phyloP scores from a whole-genome alignment of 1,284 basidiomycete species.

The Fomes fomentarius region DNA sequence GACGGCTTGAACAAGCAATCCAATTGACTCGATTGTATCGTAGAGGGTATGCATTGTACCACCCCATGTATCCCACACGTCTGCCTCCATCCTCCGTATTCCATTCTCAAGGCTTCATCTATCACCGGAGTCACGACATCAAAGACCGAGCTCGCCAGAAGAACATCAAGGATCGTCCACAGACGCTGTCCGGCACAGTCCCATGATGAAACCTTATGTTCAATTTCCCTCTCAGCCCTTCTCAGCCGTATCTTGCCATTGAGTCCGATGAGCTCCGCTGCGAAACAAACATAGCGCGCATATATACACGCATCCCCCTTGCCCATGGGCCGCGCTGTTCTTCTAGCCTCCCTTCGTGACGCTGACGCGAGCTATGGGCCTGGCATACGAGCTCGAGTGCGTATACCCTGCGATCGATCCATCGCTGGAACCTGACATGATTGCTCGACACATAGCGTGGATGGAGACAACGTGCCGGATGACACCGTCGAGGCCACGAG shows the following conservation, averaged over 20 bases:
- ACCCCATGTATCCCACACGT: slow-evolving; percentile 9
- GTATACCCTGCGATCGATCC: not conserved
- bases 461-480: not conserved
- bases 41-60: slow-evolving; percentile 4
- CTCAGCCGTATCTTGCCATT: no score
- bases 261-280: slow-evolving; percentile 27
- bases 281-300: slow-evolving; percentile 5
- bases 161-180: not conserved
- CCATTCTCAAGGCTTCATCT: no score
- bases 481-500: no score
- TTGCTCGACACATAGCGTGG: not conserved
- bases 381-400: slow-evolving; percentile 10
- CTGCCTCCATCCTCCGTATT: slow-evolving; percentile 17
- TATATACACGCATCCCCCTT: slow-evolving; percentile 1
- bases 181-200: not conserved
- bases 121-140: no score
- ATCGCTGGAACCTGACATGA: not conserved
- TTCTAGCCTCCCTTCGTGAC: not conserved
- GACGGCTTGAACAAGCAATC: slow-evolving; percentile 4
- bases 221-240: slow-evolving; percentile 18
- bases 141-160: not conserved
- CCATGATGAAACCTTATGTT: slow-evolving; percentile 3
- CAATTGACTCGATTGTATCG: not conserved
- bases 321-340: not conserved
- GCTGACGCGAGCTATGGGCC: slow-evolving; percentile 2